Base-by-base conservation (phyloP, 768 basidiomycete species). In the Suillus cothurnatus region DNA sequence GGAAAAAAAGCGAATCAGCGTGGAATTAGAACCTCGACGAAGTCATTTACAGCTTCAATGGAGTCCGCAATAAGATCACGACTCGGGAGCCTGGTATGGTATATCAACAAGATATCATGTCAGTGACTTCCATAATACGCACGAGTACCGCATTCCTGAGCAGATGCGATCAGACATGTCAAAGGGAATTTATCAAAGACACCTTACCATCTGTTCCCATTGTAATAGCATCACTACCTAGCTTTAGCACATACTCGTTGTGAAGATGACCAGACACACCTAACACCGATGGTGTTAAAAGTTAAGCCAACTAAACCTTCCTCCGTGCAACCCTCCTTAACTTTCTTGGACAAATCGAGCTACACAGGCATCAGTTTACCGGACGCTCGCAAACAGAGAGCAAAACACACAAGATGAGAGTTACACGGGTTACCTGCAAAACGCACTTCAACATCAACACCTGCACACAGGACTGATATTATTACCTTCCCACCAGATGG, bases 401-500 rank as follows among this genome's bases (percentile, higher is more conserved):
- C 19, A 19, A 61, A 60, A 73, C 84, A 71, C 74, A 91, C 92
- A 36, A 94, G 83, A 73, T 95, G 93, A 55, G 82, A 83, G 72
- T 95, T 95, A 74, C 94, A 95, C 4, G 93, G 93, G 74, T 94
- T 95, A 45, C 93, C 92, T 90, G 66, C 21, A 28, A 61, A 43
- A 34, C 31, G 52, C 49, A 58, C 17, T 39, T 58, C 38, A 58
- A 38, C 8, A 39, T 12, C 9, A 19, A 47, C 26, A 26, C 49
- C 63, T 14, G 26, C 26, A n/a, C 57, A 28, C 1, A 45, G 47
- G 21, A 41, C 41, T 55, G 53, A 12, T 12, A 61, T 66, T 66
- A 89, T 66, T 68, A 90, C 93, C 93, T 84, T 95, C 93, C 92
- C 93, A 95, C 93, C 93, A 95, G 61, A 94, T 84, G 4, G 92